phyloP scores from a whole-genome alignment of 768 basidiomycete species.

The Punctularia strigosozonata region DNA sequence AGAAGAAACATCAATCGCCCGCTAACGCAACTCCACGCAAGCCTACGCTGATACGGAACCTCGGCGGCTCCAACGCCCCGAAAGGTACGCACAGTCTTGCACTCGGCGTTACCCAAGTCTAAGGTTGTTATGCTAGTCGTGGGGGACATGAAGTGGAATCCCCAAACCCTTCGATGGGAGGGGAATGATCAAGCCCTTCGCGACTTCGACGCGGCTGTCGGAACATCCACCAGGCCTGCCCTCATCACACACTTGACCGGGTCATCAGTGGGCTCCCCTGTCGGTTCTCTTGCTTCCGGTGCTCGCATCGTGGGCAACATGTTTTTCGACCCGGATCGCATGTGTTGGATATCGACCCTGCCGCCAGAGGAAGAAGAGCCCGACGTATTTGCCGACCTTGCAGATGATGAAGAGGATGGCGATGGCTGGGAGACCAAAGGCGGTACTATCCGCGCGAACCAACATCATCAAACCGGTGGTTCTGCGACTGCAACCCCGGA shows the following conservation, averaged over 20 bases:
- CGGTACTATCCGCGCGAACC: constrained; percentile 66
- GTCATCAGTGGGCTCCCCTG: constrained; percentile 74
- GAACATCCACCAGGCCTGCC: constrained; percentile 82
- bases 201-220: constrained; percentile 76
- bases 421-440: constrained; percentile 61
- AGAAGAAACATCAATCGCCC: constrained; percentile 31
- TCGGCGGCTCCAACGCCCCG: constrained; percentile 51
- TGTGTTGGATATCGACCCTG: constrained; percentile 90
- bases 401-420: constrained; percentile 81
- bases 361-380: constrained; percentile 87
- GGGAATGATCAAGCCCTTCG: constrained; percentile 88
- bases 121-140: constrained; percentile 43
- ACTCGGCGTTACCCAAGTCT: constrained; percentile 5
- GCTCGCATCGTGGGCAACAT: constrained; percentile 94
- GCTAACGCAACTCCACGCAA: constrained; percentile 56
- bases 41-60: constrained; percentile 80
- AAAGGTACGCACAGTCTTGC: constrained; percentile 46
- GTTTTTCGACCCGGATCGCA: constrained; percentile 89
- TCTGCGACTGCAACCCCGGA: constrained; percentile 13
- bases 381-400: constrained; percentile 89
- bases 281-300: constrained; percentile 61
- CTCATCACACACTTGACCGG: constrained; percentile 91
- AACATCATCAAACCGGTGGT: constrained; percentile 16
- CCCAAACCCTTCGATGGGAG: constrained; percentile 83
- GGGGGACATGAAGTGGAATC: constrained; percentile 98